phyloP scores from a whole-genome alignment of 148 eudicot genomes.

The Vaccinium myrtillus region DNA sequence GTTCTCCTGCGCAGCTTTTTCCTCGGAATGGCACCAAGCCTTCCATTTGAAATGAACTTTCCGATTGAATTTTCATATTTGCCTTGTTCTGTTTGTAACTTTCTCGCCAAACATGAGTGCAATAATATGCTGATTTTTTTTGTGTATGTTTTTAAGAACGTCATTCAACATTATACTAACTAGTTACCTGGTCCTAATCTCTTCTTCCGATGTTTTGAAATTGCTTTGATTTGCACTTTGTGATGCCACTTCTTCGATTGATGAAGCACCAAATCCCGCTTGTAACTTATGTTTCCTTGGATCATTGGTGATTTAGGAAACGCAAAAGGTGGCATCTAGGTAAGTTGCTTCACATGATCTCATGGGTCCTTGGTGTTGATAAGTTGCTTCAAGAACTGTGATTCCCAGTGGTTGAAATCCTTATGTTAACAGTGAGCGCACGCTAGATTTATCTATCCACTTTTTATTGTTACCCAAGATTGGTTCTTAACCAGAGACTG shows the following conservation, averaged over 20 bases:
- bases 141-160: background rate
- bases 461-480: background rate
- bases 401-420: background rate
- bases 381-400: background rate
- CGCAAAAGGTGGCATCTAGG: background rate
- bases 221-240: background rate
- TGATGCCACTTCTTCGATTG: background rate
- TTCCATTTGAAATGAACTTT: background rate
- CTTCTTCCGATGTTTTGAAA: background rate
- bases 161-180: background rate
- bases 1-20: background rate
- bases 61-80: background rate
- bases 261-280: background rate
- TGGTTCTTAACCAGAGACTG: background rate
- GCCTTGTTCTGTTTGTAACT: background rate
- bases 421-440: background rate
- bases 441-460: background rate
- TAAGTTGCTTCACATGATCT: background rate
- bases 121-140: background rate
- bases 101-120: background rate
- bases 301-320: background rate
- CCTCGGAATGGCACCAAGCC: background rate
- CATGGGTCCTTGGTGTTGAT: background rate
- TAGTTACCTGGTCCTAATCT: background rate
- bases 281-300: background rate